Percentiles rank a stretch among this genome's conserved stretches.
These are phyloP conservation scores for Paraleonurus japonicus DNA, from an alignment of 257 asterid species.

Conservation along the genomic window DNA sequence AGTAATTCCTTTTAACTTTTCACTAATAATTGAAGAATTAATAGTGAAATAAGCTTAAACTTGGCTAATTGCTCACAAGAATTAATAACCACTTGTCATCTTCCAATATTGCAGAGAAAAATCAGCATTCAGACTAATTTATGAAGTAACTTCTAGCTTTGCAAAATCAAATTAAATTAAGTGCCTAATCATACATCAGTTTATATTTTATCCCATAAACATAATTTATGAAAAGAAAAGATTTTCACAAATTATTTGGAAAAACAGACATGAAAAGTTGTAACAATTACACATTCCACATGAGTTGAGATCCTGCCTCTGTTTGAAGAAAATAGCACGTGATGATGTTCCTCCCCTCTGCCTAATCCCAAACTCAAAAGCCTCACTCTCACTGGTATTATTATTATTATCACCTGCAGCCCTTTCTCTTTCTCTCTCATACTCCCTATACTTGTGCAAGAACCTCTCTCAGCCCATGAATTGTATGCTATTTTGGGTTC, in stretches of 20 bases:
- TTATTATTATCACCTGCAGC: neutral
- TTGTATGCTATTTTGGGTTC: no score
- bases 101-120: no score
- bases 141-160: no score
- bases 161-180: neutral
- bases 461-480: no score
- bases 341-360: constrained; percentile 1
- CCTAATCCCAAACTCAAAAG: constrained; percentile 14
- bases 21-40: no score
- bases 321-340: neutral
- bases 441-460: constrained; percentile 44
- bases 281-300: neutral
- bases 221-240: no score
- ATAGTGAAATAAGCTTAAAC: no score
- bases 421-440: constrained; percentile 38
- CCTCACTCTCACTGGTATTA: no score
- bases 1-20: no score
- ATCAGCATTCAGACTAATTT: no score
- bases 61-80: no score
- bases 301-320: neutral
- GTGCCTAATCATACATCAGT: neutral
- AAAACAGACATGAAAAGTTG: neutral
- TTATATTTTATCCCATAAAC: neutral
- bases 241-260: neutral
- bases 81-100: no score